Evolutionary conservation across 768 basidiomycete species (phyloP).

Genomic region (Lactarius indigo): DNA sequence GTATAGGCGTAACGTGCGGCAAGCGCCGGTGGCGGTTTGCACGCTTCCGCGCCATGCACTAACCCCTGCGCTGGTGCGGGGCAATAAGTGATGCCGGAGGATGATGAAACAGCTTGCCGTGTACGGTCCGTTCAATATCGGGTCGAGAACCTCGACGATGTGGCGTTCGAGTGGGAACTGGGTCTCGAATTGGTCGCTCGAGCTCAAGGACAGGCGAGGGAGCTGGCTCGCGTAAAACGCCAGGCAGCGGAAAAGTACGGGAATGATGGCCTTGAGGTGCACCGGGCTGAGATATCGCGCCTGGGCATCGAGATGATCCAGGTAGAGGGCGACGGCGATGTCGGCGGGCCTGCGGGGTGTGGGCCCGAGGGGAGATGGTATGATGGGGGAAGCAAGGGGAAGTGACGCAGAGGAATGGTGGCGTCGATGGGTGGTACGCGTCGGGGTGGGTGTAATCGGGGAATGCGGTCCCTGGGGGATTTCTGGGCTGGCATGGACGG

Average conservation of each 20-base stretch:
- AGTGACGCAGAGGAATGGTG: conserved; percentile 61
- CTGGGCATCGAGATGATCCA: conserved; percentile 59
- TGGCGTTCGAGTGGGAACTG: conserved; percentile 46
- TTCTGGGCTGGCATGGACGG: conserved; percentile 33
- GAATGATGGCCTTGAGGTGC: conserved; percentile 55
- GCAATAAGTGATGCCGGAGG: conserved; percentile 56
- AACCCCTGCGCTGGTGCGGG: conserved; percentile 34
- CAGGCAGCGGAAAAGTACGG: conserved; percentile 67
- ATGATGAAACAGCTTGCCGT: conserved; percentile 61
- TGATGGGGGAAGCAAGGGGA: conserved; percentile 37
- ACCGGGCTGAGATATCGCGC: conserved; percentile 55
- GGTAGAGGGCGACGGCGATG: conserved; percentile 58
- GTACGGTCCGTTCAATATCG: conserved; percentile 63
- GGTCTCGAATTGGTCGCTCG: conserved; percentile 33
- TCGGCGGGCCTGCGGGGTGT: conserved; percentile 53
- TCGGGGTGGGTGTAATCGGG: conserved; percentile 26
- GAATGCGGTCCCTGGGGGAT: conserved; percentile 12
- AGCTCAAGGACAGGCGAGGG: conserved; percentile 59
- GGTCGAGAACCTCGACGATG: conserved; percentile 53
- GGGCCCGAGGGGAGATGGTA: conserved; percentile 30
- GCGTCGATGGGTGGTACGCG: conserved; percentile 45
- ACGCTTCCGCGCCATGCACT: conserved; percentile 24
- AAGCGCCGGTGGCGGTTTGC: conserved; percentile 32
- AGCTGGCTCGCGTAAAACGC: conserved; percentile 64
- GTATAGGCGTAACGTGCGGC: conserved; percentile 56